phyloP scores from a whole-genome alignment of 2,329 filamentous ascomycete genomes.

The Aspergillus fructus region DNA sequence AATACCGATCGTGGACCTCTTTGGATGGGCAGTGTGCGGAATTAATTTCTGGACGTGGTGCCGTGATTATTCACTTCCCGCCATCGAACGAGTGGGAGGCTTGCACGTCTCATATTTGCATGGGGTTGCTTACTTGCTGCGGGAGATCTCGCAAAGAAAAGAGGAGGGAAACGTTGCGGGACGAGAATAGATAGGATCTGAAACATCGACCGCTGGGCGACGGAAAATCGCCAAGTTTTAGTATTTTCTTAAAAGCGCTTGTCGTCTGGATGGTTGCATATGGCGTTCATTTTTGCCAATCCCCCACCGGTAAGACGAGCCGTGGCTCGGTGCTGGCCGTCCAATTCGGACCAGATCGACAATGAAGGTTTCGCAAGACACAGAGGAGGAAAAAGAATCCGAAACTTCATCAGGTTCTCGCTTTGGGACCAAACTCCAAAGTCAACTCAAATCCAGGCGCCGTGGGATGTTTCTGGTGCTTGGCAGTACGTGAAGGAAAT shows the following conservation, averaged over 20 bases:
- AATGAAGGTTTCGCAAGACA: not conserved
- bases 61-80: not conserved
- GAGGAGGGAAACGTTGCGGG: not conserved
- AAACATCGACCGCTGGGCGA: not conserved
- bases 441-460: not conserved
- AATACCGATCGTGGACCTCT: not conserved
- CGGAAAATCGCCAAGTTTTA: not conserved
- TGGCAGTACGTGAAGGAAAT: not conserved
- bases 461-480: not conserved
- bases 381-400: not conserved
- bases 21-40: not conserved
- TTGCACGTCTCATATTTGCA: conserved; percentile 11
- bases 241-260: not conserved
- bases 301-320: not conserved
- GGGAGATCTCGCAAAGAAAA: not conserved
- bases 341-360: not conserved
- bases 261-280: not conserved
- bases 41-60: conserved; percentile 9
- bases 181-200: not conserved
- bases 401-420: not conserved
- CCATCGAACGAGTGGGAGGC: not conserved
- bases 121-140: not conserved
- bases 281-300: not conserved
- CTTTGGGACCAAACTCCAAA: not conserved
- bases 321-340: not conserved